A percentile compares a stretch with the other conserved stretches of the same genome.
These are phyloP conservation scores for Saccharomyces hybrid DNA, from an alignment of 1,139 yeast species.

Conservation along the genomic window DNA sequence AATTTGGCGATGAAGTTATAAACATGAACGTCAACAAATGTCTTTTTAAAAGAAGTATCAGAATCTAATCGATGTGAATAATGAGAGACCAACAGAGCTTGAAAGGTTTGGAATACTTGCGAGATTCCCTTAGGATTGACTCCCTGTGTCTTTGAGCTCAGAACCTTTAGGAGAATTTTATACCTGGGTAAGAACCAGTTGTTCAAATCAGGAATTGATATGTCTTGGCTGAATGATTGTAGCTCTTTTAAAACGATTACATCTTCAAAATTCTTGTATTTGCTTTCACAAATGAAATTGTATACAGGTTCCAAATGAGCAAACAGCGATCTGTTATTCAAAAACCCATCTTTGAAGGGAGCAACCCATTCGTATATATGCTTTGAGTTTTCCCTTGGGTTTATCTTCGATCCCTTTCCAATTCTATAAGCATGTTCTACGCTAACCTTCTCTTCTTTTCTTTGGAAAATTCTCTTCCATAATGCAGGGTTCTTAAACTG, in stretches of 20 bases:
- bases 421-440: background rate
- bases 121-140: constrained; percentile 1
- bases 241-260: background rate
- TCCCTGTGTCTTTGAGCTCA: background rate
- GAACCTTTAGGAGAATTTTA: constrained; percentile 5
- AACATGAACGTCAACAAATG: constrained; percentile 9
- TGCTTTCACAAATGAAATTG: constrained; percentile 3
- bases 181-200: constrained; percentile 18
- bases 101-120: constrained; percentile 13
- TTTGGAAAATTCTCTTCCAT: constrained; percentile 8
- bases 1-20: constrained; percentile 11
- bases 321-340: constrained; percentile 9
- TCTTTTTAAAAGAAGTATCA: constrained; percentile 4
- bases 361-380: constrained; percentile 3
- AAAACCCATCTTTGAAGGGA: constrained; percentile 1
- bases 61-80: constrained; percentile 10
- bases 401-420: background rate
- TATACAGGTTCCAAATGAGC: constrained; percentile 15
- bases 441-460: background rate
- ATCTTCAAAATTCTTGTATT: constrained; percentile 6
- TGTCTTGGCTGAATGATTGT: constrained; percentile 9
- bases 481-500: constrained; percentile 16
- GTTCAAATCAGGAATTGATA: constrained; percentile 9
- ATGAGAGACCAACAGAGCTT: constrained; percentile 15
- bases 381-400: background rate